Evolutionary conservation across 192 early-diverging fungal species (phyloP), one percentile per base, ranked within the genome.

Genomic region (Coemansia sp.): DNA sequence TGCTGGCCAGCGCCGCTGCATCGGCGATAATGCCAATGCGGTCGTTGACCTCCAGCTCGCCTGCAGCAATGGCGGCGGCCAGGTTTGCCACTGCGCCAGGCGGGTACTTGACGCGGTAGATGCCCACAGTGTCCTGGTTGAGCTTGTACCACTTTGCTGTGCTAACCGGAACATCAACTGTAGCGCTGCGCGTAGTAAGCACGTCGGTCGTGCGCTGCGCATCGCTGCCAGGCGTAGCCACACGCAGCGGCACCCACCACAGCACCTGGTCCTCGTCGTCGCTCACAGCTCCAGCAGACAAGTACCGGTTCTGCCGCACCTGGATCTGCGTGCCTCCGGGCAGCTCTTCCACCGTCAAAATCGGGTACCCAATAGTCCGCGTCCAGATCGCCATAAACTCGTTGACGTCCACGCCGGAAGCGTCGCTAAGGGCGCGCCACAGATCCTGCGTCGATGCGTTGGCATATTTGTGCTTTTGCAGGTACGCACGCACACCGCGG

Each of bases 41-140:
- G 76, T 98, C 97, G 46, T 83, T 84, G 10, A 73, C 82, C n/a
- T 84, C 61, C 57, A 94, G 70, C n/a, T 81, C 83, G 47, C 82
- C 73, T 3, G 40, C n/a, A 25, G 77, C 82, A 28, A 87, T 79
- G 3, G 82, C 85, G 1, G 74, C 60, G 4, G 81, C 87, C 50
- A 92, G 74, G 12, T 77, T 68, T 20, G 47, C 58, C 44, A 89
- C 69, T 6, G 83, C 76, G 3, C 79, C 61, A 20, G 78, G 60
- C 34, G 88, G 79, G 60, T 92, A 92, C 21, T 88, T 84, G 1
- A 96, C 94, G 24, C 97, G 87, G 82, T 90, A 98, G 57, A 98
- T 84, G 6, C 92, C 90, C 28, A 85, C 90, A 42, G 87, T 85
- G 57, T 82, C 82, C 40, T 81, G 73, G 84, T 98, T 98, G 61